A percentile compares a stretch with the other conserved stretches of the same genome.
Conservation (phyloP, 1,284 basidiomycete genomes). For the Trametes pubescens region DNA sequence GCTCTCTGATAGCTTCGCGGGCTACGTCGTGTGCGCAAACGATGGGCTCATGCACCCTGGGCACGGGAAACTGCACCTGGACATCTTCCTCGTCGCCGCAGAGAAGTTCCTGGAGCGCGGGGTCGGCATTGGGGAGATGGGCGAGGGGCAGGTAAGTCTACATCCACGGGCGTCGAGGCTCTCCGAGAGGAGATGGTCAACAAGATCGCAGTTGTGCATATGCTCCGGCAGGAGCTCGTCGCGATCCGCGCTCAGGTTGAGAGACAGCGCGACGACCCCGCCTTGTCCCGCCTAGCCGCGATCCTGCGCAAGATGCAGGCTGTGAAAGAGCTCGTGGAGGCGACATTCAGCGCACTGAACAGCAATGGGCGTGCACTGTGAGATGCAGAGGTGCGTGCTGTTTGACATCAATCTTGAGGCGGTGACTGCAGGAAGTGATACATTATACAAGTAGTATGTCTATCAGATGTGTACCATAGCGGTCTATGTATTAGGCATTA, state of each 20-base stretch:
- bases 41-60: conserved; percentile 53
- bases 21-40: conserved; percentile 72
- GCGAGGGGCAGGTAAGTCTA: conserved; percentile 37
- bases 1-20: conserved; percentile 64
- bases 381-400: too few species aligned
- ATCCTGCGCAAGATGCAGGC: background rate
- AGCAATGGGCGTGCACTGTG: too few species aligned
- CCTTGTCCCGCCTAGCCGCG: background rate
- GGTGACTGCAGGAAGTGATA: too few species aligned
- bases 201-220: background rate
- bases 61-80: conserved; percentile 74
- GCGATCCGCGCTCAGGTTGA: background rate
- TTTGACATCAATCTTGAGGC: too few species aligned
- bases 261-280: background rate
- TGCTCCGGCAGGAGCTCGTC: background rate
- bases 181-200: background rate
- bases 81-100: conserved; percentile 78
- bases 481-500: too few species aligned
- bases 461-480: too few species aligned
- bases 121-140: conserved; percentile 59
- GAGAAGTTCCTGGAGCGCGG: conserved; percentile 58
- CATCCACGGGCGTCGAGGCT: background rate
- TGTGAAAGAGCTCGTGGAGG: background rate
- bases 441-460: too few species aligned
- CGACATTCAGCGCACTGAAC: background rate